Evolutionary conservation across 805 yeast genomes (phyloP).

Genomic region (Yamadazyma olivae): DNA sequence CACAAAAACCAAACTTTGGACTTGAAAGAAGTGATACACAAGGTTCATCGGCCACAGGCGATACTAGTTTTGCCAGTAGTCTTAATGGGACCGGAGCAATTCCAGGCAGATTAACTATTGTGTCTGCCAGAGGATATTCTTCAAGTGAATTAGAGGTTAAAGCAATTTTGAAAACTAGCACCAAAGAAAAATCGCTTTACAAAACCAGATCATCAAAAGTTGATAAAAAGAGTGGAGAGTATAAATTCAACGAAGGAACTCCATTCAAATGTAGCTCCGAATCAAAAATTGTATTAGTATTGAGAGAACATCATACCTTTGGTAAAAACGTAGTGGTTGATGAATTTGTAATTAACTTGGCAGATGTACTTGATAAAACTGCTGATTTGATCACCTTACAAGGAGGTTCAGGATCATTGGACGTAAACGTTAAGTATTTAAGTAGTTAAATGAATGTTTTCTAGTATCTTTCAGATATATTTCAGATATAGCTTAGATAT

Average conservation of each 20-base stretch:
- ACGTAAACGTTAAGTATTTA: constrained; percentile 35
- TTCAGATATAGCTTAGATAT: too few species aligned
- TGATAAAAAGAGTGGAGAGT: constrained; percentile 38
- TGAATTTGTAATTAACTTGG: constrained; percentile 48
- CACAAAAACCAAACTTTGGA: constrained; percentile 30
- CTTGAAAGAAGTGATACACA: constrained; percentile 20
- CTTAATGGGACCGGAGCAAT: constrained; percentile 32
- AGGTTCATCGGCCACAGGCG: constrained; percentile 27
- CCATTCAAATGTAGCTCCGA: constrained; percentile 66
- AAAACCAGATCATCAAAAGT: constrained; percentile 59
- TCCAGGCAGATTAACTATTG: constrained; percentile 55
- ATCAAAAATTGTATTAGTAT: constrained; percentile 56
- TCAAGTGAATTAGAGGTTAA: constrained; percentile 47
- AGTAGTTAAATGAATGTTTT: too few species aligned
- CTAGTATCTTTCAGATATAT: too few species aligned
- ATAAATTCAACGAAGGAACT: constrained; percentile 60
- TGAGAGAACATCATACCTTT: constrained; percentile 66
- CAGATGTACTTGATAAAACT: constrained; percentile 45
- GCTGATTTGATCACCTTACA: constrained; percentile 35
- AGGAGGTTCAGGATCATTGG: constrained; percentile 39
- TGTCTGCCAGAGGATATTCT: constrained; percentile 45
- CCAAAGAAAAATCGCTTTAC: constrained; percentile 54
- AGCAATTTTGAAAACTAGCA: constrained; percentile 45
- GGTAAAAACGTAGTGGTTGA: constrained; percentile 71
- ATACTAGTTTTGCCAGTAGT: constrained; percentile 31